Evolutionary conservation across 805 yeast species (phyloP).

Genomic region (Cyberlindnera amylophila): DNA sequence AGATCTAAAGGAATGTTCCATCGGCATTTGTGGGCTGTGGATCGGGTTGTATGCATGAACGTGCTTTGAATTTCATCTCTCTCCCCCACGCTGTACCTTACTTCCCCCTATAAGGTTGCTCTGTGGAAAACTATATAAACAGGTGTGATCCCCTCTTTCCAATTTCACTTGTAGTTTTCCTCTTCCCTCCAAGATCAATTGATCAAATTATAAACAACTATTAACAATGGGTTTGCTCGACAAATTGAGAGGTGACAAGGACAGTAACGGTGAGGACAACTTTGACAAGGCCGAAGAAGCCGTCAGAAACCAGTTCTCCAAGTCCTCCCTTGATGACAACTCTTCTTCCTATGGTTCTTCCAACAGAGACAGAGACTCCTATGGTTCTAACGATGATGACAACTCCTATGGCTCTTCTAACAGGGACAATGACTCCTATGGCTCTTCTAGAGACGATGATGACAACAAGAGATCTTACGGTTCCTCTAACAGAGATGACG

Average conservation of each 20-base stretch:
- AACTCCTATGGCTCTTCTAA: too few species aligned
- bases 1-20: too few species aligned
- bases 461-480: slow-evolving; percentile 8
- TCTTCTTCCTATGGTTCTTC: not conserved
- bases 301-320: slow-evolving; percentile 8
- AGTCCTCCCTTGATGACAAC: slow-evolving; percentile 1
- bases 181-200: not conserved
- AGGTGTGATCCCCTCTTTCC: too few species aligned
- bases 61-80: not conserved
- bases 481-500: slow-evolving; percentile 1
- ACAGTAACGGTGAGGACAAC: slow-evolving; percentile 9
- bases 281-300: slow-evolving; percentile 9
- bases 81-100: not conserved
- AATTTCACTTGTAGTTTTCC: not conserved
- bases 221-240: slow-evolving; percentile 7
- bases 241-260: slow-evolving; percentile 8
- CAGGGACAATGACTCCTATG: slow-evolving; percentile 2
- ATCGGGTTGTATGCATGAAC: not conserved
- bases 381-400: slow-evolving; percentile 3
- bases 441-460: slow-evolving; percentile 1
- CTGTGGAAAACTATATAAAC: not conserved
- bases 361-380: slow-evolving; percentile 2
- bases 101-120: slow-evolving; percentile 1
- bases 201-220: not conserved
- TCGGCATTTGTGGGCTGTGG: too few species aligned